Base-by-base conservation (phyloP, 331 rosid species). In the Prunus yedoensis region DNA sequence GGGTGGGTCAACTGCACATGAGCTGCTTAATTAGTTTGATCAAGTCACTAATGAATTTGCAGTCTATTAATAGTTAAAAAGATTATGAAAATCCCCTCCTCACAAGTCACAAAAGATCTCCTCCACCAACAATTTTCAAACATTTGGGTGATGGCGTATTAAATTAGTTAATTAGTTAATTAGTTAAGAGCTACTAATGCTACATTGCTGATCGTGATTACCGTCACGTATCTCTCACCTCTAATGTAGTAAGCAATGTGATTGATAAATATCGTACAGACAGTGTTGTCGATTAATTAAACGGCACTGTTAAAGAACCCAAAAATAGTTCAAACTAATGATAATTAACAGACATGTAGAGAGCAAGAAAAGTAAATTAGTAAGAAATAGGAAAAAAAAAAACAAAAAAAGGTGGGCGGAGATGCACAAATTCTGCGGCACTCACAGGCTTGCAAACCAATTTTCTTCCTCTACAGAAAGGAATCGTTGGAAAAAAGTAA, bases 401-500 rank as follows among this genome's bases (percentile, higher is more conserved):
- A 14, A 8, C 46, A 23, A 66, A 32, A 25, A 46, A 3, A 12
- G 60, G 77, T 57, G 68, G 14, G 62, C 68, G 59, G 73, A 77
- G 71, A 76, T 77, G 80, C 66, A 77, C 77, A 62, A 86, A 80
- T 67, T 84, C 70, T 92, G 92, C 78, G 91, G 94, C 89, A 57
- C 12, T 90, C 91, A 23, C 89, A 90, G 93, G 91, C 96, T 93
- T 90, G 96, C 91, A 93, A 88, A 80, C 87, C 88, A 92, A 88
- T 88, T 84, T 91, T 85, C 50, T 58, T 59, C 30, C 64, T 73
- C 25, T 92, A 85, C 89, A 84, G 90, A 81, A 87, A 87, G 92
- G 94, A 90, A 90, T 89, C 94, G 87, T 90, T 80, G 82, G 76
- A 32, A 74, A 89, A 87, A 89, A 86, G 97, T 86, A 89, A 87